Evolutionary conservation across 805 yeast genomes (phyloP), one percentile per base, ranked within the genome.

Genomic region (Torulaspora maleeae): DNA sequence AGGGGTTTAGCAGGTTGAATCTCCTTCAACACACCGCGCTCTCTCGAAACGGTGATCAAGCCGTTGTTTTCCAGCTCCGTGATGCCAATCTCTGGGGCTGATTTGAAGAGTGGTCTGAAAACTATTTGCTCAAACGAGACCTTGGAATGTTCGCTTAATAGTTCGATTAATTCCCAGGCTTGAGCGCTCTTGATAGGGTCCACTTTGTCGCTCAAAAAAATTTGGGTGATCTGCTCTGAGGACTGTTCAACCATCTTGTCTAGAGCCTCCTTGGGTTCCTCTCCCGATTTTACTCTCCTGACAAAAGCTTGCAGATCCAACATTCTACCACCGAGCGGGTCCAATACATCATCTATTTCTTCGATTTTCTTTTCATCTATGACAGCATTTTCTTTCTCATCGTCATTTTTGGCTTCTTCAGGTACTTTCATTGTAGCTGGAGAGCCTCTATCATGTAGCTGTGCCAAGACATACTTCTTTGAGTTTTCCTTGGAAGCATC

Each of bases 241-340:
- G 96, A 82, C 64, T 89, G 96, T 20, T 73, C 74, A 4, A 88
- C 76, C 83, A 93, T 86, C 52, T 87, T 90, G 2, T 74, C 66
- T 36, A 88, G 68, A 0, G 98, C 97, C 41, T 76, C 83, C 8
- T 68, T 56, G 2, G 96, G 95, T 6, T 77, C 61, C 61, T 93
- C 99, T 5, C 99, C 99, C 1, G 91, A 80, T 55, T 81, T 81
- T 13, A 93, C 77, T 41, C 98, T 83, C 60, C 98, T 77, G 1
- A 84, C 84, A 66, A 87, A 89, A 24, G 91, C 83, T 65, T 93
- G 96, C 41, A 93, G 72, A 63, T 93, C 99, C 36, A 89, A 73
- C 90, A 91, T 85, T 51, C 99, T 79, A 33, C 99, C 99, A 16
- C 99, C 99, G 22, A 93, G 67, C 10, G 95, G 95, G 22, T 70